Conservation (phyloP, 108 stramenopile species). For the Asterionellopsis glacialis region DNA sequence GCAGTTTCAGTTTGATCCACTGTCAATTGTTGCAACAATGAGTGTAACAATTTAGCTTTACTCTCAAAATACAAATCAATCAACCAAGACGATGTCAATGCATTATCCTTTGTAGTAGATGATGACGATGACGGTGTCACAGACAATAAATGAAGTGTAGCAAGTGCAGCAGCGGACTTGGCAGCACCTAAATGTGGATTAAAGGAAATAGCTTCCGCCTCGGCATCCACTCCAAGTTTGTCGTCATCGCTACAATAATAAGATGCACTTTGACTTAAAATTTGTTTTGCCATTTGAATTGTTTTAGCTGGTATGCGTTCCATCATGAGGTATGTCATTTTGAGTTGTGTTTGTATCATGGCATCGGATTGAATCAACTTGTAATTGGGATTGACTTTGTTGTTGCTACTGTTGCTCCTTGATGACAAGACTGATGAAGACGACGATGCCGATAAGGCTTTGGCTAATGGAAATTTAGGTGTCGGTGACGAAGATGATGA, state of each 20-base stretch:
- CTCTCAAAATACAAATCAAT: constrained; percentile 83
- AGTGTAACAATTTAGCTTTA: constrained; percentile 62
- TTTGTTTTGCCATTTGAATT: constrained; percentile 40
- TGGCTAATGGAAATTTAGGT: constrained; percentile 66
- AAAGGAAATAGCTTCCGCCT: too few species aligned
- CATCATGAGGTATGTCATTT: constrained; percentile 83
- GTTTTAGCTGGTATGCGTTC: constrained; percentile 70
- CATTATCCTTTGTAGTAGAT: constrained; percentile 1
- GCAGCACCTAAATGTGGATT: constrained; percentile 34
- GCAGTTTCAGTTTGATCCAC: constrained; percentile 30
- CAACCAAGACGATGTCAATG: constrained; percentile 31
- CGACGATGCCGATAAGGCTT: constrained; percentile 31
- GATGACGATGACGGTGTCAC: constrained; percentile 9
- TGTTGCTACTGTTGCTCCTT: not conserved
- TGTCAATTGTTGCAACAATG: constrained; percentile 51
- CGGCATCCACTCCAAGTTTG: not conserved
- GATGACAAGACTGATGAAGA: constrained; percentile 4
- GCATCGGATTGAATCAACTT: constrained; percentile 8
- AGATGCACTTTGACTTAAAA: constrained; percentile 35
- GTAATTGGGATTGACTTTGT: not conserved
- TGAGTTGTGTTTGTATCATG: constrained; percentile 54
- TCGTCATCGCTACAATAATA: constrained; percentile 10
- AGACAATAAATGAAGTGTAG: constrained; percentile 60
- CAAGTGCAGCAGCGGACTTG: constrained; percentile 60
- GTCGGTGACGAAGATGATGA: too few species aligned